These are phyloP conservation scores for Tillandsia leiboldiana DNA, from an alignment of 176 grass and related monocot species.

Conservation along the genomic window DNA sequence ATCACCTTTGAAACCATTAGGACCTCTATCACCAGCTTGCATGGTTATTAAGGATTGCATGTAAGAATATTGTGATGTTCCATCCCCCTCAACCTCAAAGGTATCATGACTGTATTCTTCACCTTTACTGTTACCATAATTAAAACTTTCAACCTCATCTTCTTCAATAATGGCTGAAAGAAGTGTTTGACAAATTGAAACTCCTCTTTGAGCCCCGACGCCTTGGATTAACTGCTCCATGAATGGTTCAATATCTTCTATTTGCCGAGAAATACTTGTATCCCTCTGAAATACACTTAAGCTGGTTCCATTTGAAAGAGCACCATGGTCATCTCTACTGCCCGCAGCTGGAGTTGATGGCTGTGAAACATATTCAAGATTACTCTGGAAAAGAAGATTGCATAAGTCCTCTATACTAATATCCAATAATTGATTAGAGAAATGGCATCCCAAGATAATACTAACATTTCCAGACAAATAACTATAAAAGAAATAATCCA, in stretches of 20 bases:
- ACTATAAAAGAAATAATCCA: neutral
- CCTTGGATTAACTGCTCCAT: conserved; percentile 53
- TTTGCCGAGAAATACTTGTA: conserved; percentile 34
- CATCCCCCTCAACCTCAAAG: conserved; percentile 43
- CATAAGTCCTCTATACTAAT: neutral
- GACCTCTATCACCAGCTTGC: conserved; percentile 31
- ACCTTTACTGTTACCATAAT: conserved; percentile 27
- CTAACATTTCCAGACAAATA: no score
- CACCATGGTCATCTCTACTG: conserved; percentile 36
- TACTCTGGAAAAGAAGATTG: conserved; percentile 31
- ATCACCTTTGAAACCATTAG: conserved; percentile 41
- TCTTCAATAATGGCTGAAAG: conserved; percentile 67
- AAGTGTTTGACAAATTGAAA: conserved; percentile 63
- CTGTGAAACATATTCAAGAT: conserved; percentile 56
- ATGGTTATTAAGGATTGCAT: conserved; percentile 37
- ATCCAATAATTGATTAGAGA: neutral
- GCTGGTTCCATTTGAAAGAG: conserved; percentile 36
- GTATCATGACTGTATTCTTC: conserved; percentile 39
- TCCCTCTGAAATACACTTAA: conserved; percentile 40
- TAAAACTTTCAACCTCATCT: conserved; percentile 48
- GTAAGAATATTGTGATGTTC: conserved; percentile 34
- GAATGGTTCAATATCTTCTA: conserved; percentile 56
- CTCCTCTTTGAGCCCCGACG: conserved; percentile 28
- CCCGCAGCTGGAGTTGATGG: conserved; percentile 44
- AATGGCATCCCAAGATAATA: neutral